A percentile compares a stretch with the other conserved stretches of the same genome.
Evolutionary conservation across 441 rosid species (phyloP).

Genomic region (Pelargonium exstipulatum): DNA sequence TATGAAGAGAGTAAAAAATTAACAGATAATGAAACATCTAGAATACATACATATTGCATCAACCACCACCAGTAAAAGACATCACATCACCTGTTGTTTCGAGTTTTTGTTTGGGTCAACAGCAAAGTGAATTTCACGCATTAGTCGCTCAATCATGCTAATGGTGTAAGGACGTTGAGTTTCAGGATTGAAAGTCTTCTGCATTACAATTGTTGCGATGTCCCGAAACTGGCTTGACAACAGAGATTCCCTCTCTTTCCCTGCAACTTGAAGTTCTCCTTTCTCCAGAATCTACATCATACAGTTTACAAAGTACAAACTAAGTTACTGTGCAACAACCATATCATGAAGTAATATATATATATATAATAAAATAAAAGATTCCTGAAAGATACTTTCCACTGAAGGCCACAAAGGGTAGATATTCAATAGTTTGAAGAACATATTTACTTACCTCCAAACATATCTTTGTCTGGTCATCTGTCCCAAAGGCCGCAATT

Average conservation of each 20-base stretch:
- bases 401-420: neutral
- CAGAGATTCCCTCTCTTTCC: conserved; percentile 93
- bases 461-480: conserved; percentile 77
- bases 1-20: no score
- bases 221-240: conserved; percentile 88
- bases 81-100: conserved; percentile 72
- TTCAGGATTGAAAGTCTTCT: conserved; percentile 87
- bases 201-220: conserved; percentile 91
- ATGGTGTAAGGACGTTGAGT: conserved; percentile 92
- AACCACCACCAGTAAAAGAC: neutral
- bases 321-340: no score
- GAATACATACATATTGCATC: neutral
- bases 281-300: conserved; percentile 67
- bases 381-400: neutral
- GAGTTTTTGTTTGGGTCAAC: conserved; percentile 83
- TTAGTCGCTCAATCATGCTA: conserved; percentile 83
- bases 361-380: neutral
- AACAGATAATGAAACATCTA: no score
- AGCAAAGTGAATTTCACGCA: conserved; percentile 95
- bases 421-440: neutral
- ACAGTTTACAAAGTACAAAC: neutral
- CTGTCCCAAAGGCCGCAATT: conserved; percentile 57
- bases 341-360: neutral
- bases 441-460: conserved; percentile 49
- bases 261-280: conserved; percentile 98